Evolutionary conservation across 2,329 filamentous ascomycete species (phyloP), one percentile per base, ranked within the genome.

Genomic region (Penicillium glabrum): DNA sequence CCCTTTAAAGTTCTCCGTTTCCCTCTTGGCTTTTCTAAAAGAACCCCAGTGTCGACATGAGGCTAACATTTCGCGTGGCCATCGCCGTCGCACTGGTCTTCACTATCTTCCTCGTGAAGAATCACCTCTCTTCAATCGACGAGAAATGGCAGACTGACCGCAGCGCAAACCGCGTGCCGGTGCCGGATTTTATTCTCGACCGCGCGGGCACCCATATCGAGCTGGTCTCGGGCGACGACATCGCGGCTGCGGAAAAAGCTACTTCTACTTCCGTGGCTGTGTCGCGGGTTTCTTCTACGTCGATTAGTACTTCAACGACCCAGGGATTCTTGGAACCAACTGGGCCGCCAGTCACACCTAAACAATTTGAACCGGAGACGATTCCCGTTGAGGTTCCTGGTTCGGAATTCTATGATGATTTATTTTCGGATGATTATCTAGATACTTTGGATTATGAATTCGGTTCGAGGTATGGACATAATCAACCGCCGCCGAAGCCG

Each of bases 311-410:
- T 35, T 14, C 41, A 14, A 27, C 29, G 2, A 37, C 23, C n/a
- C 16, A n/a, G 6, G 4, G 5, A 4, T 58, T 41, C 24, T 14
- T 51, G 35, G 27, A 55, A 37, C 48, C 62, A 24, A 61, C 59
- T 16, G 53, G 60, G 2, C 35, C 51, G 21, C 51, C 54, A 8
- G 35, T 24, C 21, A 31, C 49, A 37, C 44, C 46, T 13, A 39
- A 51, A 10, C 46, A 52, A 10, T 48, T 57, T 37, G 49, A 55
- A 47, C 54, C 61, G 2, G 23, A 62, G 37, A 53, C 53, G 21
- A 60, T 65, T 6, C 62, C 63, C 0, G 57, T 65, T 6, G 35
- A 61, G 26, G 63, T 65, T 9, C 63, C 62, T 16, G 59, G 51
- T 50, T 35, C 52, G 14, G 49, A 44, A 3, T 41, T 21, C 19